phyloP scores from a whole-genome alignment of 768 basidiomycete species.

The Collybia sordida region DNA sequence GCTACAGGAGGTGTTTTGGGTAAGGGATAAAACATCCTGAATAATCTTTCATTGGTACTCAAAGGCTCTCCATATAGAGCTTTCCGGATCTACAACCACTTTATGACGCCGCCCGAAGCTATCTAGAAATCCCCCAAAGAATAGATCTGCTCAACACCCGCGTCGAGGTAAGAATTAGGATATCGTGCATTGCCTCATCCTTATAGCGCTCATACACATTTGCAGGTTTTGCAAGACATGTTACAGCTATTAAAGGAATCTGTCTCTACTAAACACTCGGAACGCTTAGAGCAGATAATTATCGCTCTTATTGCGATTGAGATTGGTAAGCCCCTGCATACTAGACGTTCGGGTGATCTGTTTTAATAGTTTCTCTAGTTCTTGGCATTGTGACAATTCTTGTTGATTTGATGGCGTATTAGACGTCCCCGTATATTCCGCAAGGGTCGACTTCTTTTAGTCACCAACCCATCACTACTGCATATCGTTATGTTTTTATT shows the following conservation, averaged over 20 bases:
- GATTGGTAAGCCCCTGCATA: conserved; percentile 53
- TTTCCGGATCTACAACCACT: conserved; percentile 94
- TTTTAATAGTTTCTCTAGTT: conserved; percentile 38
- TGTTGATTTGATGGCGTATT: conserved; percentile 72
- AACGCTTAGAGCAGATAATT: conserved; percentile 90
- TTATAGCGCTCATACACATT: neutral
- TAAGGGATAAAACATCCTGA: conserved; percentile 31
- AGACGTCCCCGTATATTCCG: neutral
- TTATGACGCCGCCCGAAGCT: conserved; percentile 91
- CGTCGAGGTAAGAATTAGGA: conserved; percentile 64
- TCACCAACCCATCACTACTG: no score
- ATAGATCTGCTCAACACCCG: conserved; percentile 92
- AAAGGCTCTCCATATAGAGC: conserved; percentile 47
- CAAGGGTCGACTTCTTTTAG: conserved; percentile 1
- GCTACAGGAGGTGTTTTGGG: conserved; percentile 90
- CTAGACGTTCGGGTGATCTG: neutral
- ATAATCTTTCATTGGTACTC: neutral
- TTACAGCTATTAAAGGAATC: conserved; percentile 93
- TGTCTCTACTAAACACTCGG: conserved; percentile 87
- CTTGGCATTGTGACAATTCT: conserved; percentile 90
- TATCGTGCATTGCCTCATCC: conserved; percentile 1
- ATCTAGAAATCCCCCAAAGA: conserved; percentile 92
- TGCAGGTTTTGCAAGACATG: conserved; percentile 93
- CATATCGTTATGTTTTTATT: no score
- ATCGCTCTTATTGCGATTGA: conserved; percentile 89